Conservation (phyloP, 768 basidiomycete genomes). For the Suillus luteus region DNA sequence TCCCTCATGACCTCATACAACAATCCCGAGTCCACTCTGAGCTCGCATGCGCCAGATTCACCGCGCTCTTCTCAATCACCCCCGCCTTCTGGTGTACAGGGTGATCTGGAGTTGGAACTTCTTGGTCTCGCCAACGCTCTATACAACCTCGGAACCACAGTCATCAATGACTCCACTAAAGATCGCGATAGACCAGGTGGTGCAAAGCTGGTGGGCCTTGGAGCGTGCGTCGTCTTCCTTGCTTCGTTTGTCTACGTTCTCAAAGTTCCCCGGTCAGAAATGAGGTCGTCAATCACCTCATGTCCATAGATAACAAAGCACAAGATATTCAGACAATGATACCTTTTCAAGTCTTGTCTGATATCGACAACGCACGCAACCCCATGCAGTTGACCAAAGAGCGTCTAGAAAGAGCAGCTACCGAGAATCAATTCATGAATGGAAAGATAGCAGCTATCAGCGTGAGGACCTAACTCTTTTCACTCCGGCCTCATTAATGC, state of each 20-base stretch:
- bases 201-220: constrained; percentile 74
- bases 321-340: constrained; percentile 63
- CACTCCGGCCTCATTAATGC: constrained; percentile 12
- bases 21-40: not conserved
- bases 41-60: constrained; percentile 41
- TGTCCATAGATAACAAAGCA: constrained; percentile 68
- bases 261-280: constrained; percentile 47
- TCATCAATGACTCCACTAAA: constrained; percentile 81
- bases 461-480: constrained; percentile 40
- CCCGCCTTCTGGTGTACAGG: constrained; percentile 65
- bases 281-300: constrained; percentile 70
- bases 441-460: constrained; percentile 81
- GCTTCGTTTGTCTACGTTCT: constrained; percentile 9
- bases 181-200: constrained; percentile 71
- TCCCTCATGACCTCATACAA: constrained; percentile 15
- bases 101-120: constrained; percentile 75
- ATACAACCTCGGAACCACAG: constrained; percentile 82
- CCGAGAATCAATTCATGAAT: constrained; percentile 92
- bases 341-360: constrained; percentile 72
- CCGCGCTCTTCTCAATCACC: constrained; percentile 77
- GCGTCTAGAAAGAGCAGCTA: constrained; percentile 77
- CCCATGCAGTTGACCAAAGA: constrained; percentile 83
- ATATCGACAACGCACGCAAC: constrained; percentile 79
- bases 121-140: constrained; percentile 75
- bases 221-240: constrained; percentile 54